Conservation (phyloP, 495 filamentous ascomycete genomes). For the Aspergillus kassunensis region DNA sequence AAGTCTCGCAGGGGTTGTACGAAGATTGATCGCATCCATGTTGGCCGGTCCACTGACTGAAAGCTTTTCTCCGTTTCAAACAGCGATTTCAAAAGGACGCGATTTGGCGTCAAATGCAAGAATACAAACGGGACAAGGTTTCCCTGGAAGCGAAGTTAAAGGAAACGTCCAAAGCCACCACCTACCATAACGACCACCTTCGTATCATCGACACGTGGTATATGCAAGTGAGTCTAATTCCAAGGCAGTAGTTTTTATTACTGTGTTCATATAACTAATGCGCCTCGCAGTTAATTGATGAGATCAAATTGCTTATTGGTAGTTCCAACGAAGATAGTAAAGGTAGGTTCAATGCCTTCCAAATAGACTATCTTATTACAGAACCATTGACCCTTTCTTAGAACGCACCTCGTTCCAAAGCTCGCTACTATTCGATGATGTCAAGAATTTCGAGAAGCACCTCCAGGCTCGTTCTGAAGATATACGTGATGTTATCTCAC, state of each 20-base stretch:
- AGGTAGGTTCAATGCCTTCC: slow-evolving; percentile 41
- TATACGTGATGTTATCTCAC: slow-evolving; percentile 58
- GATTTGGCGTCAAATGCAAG: slow-evolving; percentile 94
- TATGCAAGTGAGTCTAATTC: slow-evolving; percentile 62
- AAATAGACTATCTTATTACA: neutral
- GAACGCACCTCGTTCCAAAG: slow-evolving; percentile 29
- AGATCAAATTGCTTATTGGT: slow-evolving; percentile 67
- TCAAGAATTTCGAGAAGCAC: slow-evolving; percentile 69
- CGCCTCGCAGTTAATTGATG: slow-evolving; percentile 69
- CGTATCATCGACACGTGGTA: slow-evolving; percentile 89
- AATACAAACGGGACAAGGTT: slow-evolving; percentile 86
- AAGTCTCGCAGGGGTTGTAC: slow-evolving; percentile 13
- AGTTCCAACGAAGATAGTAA: slow-evolving; percentile 48
- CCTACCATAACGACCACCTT: slow-evolving; percentile 86
- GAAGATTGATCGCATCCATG: slow-evolving; percentile 2
- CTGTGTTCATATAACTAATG: slow-evolving; percentile 18
- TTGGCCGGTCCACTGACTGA: slow-evolving; percentile 15
- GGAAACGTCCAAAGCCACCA: slow-evolving; percentile 68
- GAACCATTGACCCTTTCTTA: slow-evolving; percentile 17
- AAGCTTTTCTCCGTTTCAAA: slow-evolving; percentile 18
- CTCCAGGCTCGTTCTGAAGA: slow-evolving; percentile 57
- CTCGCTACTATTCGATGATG: slow-evolving; percentile 34
- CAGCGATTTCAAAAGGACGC: slow-evolving; percentile 97
- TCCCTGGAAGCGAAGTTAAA: slow-evolving; percentile 71
- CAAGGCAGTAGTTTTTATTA: neutral